A percentile compares a stretch with the other conserved stretches of the same genome.
Conservation (phyloP, 208 protist species). For the Herpetomonas samuelpessoai region DNA sequence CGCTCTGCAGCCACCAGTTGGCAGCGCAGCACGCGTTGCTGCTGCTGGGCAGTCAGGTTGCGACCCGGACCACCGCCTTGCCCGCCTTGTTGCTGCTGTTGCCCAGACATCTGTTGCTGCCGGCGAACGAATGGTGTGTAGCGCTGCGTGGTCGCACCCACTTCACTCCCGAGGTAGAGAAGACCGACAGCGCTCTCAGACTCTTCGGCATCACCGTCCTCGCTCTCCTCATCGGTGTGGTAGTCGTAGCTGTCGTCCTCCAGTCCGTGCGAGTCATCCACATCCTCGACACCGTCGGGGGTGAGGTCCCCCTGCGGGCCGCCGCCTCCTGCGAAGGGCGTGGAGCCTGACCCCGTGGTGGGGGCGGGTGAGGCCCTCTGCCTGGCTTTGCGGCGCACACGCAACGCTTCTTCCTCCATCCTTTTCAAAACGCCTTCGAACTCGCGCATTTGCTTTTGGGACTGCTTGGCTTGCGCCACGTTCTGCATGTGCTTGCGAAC, state of each 20-base stretch:
- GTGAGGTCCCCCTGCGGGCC: neutral
- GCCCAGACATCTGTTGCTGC: no score
- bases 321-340: no score
- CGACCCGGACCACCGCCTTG: neutral
- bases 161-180: neutral
- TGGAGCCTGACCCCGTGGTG: neutral
- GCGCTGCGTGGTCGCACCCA: neutral
- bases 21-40: neutral
- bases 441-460: constrained; percentile 38
- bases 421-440: constrained; percentile 31
- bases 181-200: neutral
- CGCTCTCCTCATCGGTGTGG: constrained; percentile 1
- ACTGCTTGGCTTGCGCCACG: constrained; percentile 24
- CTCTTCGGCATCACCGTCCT: constrained; percentile 6
- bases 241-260: neutral
- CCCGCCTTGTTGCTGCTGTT: neutral
- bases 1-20: constrained; percentile 9
- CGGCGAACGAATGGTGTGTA: neutral
- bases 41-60: neutral
- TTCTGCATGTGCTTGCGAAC: constrained; percentile 37
- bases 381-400: constrained; percentile 1
- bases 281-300: neutral
- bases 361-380: neutral
- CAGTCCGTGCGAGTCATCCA: neutral
- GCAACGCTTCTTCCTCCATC: constrained; percentile 23